Percentiles rank a stretch among this genome's conserved stretches.
phyloP scores from a whole-genome alignment of 148 eudicot genomes.

The Silene uniflora region DNA sequence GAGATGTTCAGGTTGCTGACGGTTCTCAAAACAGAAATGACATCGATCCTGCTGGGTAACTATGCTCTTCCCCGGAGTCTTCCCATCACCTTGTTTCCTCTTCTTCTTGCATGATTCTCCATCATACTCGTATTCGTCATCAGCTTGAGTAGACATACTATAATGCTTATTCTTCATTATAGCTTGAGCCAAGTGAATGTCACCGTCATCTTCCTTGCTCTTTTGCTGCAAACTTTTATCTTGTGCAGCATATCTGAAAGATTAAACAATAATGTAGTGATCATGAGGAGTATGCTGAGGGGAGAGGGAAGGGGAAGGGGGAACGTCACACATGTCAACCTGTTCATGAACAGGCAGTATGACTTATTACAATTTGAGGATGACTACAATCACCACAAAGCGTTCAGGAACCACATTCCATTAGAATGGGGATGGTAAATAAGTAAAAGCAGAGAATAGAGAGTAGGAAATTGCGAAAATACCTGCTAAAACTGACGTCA shows the following conservation, averaged over 20 bases:
- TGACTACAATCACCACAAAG: no score
- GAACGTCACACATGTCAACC: no score
- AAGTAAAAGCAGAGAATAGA: neutral
- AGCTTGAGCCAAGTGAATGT: conserved; percentile 64
- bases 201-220: conserved; percentile 74
- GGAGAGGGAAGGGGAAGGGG: no score
- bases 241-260: conserved; percentile 50
- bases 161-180: conserved; percentile 62
- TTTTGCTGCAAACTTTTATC: conserved; percentile 46
- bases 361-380: no score
- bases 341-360: no score
- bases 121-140: conserved; percentile 91
- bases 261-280: neutral
- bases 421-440: neutral
- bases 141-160: conserved; percentile 57
- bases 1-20: conserved; percentile 74
- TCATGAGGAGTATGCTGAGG: neutral
- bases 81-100: conserved; percentile 43
- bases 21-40: conserved; percentile 88
- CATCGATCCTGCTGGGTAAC: conserved; percentile 91
- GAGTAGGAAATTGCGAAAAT: neutral
- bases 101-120: conserved; percentile 65
- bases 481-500: conserved; percentile 70
- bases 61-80: conserved; percentile 47
- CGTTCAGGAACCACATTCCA: conserved; percentile 12